A percentile compares a stretch with the other conserved stretches of the same genome.
Conservation (phyloP, 2,329 filamentous ascomycete species). For the Phialophora verrucosa region DNA sequence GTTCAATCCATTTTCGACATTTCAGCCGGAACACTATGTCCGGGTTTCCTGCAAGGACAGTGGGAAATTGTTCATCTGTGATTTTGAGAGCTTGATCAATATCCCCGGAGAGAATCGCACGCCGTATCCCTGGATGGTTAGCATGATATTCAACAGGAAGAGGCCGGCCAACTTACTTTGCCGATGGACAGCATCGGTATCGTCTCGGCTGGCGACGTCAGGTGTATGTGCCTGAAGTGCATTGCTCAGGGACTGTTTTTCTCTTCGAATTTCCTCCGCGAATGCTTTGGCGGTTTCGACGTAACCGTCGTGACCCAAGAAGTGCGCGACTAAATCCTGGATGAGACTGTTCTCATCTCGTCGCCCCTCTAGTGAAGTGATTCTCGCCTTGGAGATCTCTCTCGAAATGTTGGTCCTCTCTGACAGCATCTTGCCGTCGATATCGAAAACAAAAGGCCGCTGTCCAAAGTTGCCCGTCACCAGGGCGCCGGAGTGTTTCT, state of each 20-base stretch:
- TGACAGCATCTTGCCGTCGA: slow-evolving; percentile 75
- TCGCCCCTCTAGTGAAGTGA: slow-evolving; percentile 66
- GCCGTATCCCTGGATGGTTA: slow-evolving; percentile 71
- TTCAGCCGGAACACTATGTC: slow-evolving; percentile 86
- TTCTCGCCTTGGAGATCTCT: slow-evolving; percentile 65
- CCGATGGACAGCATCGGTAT: slow-evolving; percentile 82
- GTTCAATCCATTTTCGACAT: slow-evolving; percentile 93
- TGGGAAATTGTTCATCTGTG: slow-evolving; percentile 77
- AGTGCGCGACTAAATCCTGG: slow-evolving; percentile 83
- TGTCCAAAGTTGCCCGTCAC: slow-evolving; percentile 68
- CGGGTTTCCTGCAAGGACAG: slow-evolving; percentile 78
- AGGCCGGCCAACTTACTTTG: slow-evolving; percentile 67
- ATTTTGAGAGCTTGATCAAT: slow-evolving; percentile 87
- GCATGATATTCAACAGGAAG: slow-evolving; percentile 15
- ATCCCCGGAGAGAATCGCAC: slow-evolving; percentile 86
- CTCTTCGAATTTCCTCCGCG: slow-evolving; percentile 75
- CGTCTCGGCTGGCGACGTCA: slow-evolving; percentile 65
- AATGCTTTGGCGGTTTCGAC: slow-evolving; percentile 91
- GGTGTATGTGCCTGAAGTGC: slow-evolving; percentile 61
- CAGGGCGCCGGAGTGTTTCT: slow-evolving; percentile 64
- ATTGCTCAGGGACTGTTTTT: slow-evolving; percentile 72
- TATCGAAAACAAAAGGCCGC: slow-evolving; percentile 85
- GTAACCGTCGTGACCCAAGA: slow-evolving; percentile 92
- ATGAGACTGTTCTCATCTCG: slow-evolving; percentile 72
- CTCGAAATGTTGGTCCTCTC: slow-evolving; percentile 65